Evolutionary conservation across 306 rosid species (phyloP).

Genomic region (Medicago truncatula): MtrunA17r5.0-ANR NC_053044.1:39398501-39399000

Average conservation of each 20-base stretch:
- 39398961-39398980: constrained; percentile 22
- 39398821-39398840: constrained; percentile 71
- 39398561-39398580: constrained; percentile 59
- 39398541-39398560: constrained; percentile 48
- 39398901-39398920: not conserved
- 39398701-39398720: constrained; percentile 35
- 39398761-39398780: constrained; percentile 67
- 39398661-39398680: constrained; percentile 38
- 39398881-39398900: not conserved
- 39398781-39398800: constrained; percentile 54
- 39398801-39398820: constrained; percentile 16
- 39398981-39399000: constrained; percentile 47
- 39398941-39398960: constrained; percentile 63
- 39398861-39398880: not conserved
- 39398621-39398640: constrained; percentile 53
- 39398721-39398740: constrained; percentile 49
- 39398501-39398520: constrained; percentile 62
- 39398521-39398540: constrained; percentile 59
- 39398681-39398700: not conserved
- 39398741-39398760: constrained; percentile 52
- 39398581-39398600: constrained; percentile 52
- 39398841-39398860: constrained; percentile 46
- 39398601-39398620: constrained; percentile 39
- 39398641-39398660: constrained; percentile 55
- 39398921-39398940: constrained; percentile 44